Evolutionary conservation across 495 filamentous ascomycete species (phyloP), one percentile per base, ranked within the genome.

Genomic region (Penicillium simplicissimum): DNA sequence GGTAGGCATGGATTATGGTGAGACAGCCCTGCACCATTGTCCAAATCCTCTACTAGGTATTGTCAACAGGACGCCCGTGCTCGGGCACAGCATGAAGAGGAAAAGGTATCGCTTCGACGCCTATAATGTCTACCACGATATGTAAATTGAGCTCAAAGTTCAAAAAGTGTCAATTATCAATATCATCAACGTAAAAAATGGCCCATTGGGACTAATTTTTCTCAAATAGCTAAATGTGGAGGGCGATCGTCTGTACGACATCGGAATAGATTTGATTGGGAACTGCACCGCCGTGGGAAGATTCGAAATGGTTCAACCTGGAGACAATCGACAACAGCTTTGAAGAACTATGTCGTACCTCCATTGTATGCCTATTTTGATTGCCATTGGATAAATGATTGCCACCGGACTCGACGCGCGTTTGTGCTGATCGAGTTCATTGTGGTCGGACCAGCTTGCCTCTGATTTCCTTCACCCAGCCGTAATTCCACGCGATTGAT

Each of bases 261-360:
- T 61, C 64, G 67, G 67, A 67, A 62, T 13, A 1, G 6, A 43
- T 9, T 9, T 70, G 11, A 70, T 70, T 70, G 61, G 67, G 35
- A 49, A 49, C 23, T 8, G 21, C 43, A 43, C 25, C 43, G 17
- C 7, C 25, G 25, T 33, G 9, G 55, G 19, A 43, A 17, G 35
- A 8, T 62, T 64, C 56, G 11, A 60, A 65, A 67, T 60, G 43
- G 2, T 40, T 34, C 56, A 52, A 25, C 8, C 25, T 31, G 23
- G 45, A 28, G 13, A n/a, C 6, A 28, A 15, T n/a, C 7, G 4
- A 49, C 9, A 14, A 49, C 3, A 49, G 3, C 13, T 3, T 28
- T n/a, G 13, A 13, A 7, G 45, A 31, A 1, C 17, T 49, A 49
- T 6, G 23, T 28, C 31, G 23, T 9, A 28, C 13, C 45, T 31